Evolutionary conservation across 805 yeast species (phyloP).

Genomic region (Hanseniaspora nectarophila): DNA sequence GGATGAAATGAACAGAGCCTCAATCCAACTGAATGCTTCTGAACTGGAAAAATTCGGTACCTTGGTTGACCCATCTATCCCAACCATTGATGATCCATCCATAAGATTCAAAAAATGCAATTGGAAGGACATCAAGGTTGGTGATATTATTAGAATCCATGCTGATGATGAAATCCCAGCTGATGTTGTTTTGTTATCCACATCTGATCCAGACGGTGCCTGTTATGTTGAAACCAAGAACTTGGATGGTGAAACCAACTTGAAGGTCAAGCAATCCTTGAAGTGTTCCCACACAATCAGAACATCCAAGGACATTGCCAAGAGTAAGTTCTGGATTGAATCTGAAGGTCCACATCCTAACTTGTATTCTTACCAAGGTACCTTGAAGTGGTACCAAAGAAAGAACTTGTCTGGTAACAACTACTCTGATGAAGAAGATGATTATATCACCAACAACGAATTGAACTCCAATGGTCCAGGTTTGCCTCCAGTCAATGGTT

Average conservation of each 20-base stretch:
- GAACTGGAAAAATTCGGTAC: conserved; percentile 36
- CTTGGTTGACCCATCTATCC: conserved; percentile 41
- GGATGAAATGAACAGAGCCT: conserved; percentile 21
- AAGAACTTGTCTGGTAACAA: background rate
- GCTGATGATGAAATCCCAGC: conserved; percentile 74
- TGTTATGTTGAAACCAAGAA: conserved; percentile 74
- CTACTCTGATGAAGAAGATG: conserved; percentile 11
- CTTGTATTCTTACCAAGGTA: conserved; percentile 66
- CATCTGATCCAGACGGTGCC: conserved; percentile 56
- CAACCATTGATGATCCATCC: conserved; percentile 27
- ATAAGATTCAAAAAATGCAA: conserved; percentile 27
- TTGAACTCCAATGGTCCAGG: conserved; percentile 9
- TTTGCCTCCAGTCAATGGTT: conserved; percentile 7
- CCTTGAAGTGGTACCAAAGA: conserved; percentile 43
- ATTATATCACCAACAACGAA: conserved; percentile 16
- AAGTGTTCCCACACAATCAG: conserved; percentile 44
- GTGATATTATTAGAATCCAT: conserved; percentile 58
- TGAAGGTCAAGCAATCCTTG: conserved; percentile 64
- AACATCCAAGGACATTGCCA: conserved; percentile 38
- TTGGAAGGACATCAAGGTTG: conserved; percentile 65
- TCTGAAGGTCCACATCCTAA: conserved; percentile 78
- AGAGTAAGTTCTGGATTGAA: conserved; percentile 54
- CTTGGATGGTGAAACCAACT: conserved; percentile 68
- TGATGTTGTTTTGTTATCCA: conserved; percentile 50
- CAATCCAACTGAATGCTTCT: conserved; percentile 26